phyloP scores from a whole-genome alignment of 2,329 filamentous ascomycete species.

The Pseudogymnoascus sp. region DNA sequence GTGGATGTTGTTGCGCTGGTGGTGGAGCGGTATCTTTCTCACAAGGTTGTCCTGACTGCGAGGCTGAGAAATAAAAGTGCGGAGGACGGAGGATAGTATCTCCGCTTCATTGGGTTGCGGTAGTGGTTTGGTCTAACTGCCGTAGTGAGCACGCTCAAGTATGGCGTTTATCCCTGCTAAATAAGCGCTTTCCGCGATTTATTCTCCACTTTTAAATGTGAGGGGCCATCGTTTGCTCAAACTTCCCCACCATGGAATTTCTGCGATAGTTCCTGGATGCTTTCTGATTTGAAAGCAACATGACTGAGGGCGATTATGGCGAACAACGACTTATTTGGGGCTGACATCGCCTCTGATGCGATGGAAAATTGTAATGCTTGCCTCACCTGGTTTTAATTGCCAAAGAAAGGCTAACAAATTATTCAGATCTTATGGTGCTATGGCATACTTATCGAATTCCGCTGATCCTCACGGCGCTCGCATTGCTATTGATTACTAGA shows the following conservation, averaged over 20 bases:
- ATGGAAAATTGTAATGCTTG: neutral
- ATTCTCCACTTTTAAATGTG: slow-evolving; percentile 1
- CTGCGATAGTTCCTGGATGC: slow-evolving; percentile 4
- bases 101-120: neutral
- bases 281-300: neutral
- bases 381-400: neutral
- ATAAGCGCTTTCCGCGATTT: neutral
- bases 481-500: slow-evolving; percentile 29
- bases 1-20: neutral
- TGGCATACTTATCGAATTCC: slow-evolving; percentile 42
- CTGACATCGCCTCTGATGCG: neutral
- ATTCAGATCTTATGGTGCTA: slow-evolving; percentile 22
- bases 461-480: slow-evolving; percentile 33
- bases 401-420: neutral
- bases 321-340: neutral
- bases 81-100: neutral
- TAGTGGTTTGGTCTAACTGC: neutral
- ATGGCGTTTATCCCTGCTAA: neutral
- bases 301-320: neutral
- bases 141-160: neutral
- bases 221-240: slow-evolving; percentile 4
- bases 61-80: slow-evolving; percentile 7
- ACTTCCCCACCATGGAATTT: slow-evolving; percentile 8
- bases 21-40: neutral
- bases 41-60: neutral